Conservation (phyloP, 495 filamentous ascomycete genomes). For the Penicillium turbatum region DNA sequence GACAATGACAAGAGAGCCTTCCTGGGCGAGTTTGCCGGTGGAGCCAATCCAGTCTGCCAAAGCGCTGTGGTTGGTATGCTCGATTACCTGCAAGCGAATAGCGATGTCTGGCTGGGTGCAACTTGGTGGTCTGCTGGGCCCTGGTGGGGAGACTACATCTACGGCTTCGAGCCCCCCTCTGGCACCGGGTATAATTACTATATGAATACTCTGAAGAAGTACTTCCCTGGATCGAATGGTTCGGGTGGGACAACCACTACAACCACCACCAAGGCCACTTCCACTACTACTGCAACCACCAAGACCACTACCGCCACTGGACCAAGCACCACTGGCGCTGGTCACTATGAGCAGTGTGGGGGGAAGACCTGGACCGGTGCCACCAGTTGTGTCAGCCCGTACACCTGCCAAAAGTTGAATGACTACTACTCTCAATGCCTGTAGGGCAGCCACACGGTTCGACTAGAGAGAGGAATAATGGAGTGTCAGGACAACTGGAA, state of each 20-base stretch:
- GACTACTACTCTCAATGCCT: slow-evolving; percentile 48
- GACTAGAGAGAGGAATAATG: neutral
- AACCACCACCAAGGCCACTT: slow-evolving; percentile 7
- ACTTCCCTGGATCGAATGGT: slow-evolving; percentile 11
- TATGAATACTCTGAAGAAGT: slow-evolving; percentile 19
- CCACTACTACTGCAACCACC: slow-evolving; percentile 9
- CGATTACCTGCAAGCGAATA: slow-evolving; percentile 48
- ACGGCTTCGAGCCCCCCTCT: slow-evolving; percentile 51
- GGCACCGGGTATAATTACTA: slow-evolving; percentile 43
- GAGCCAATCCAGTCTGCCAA: slow-evolving; percentile 58
- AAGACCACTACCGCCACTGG: slow-evolving; percentile 22
- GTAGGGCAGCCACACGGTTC: slow-evolving; percentile 8
- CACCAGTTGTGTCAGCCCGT: slow-evolving; percentile 41
- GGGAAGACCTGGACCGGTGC: slow-evolving; percentile 45
- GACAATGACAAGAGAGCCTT: slow-evolving; percentile 59
- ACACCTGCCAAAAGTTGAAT: slow-evolving; percentile 35
- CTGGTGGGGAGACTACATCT: slow-evolving; percentile 54
- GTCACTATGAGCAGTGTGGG: slow-evolving; percentile 48
- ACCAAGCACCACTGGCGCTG: slow-evolving; percentile 19
- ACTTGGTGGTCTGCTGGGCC: slow-evolving; percentile 65
- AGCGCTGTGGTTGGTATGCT: slow-evolving; percentile 58
- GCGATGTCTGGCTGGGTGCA: slow-evolving; percentile 63
- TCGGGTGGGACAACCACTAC: slow-evolving; percentile 7
- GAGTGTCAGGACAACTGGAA: neutral
- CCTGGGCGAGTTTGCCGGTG: slow-evolving; percentile 68